Evolutionary conservation across 768 basidiomycete genomes (phyloP).

Genomic region (Boletellus emodensis): DNA sequence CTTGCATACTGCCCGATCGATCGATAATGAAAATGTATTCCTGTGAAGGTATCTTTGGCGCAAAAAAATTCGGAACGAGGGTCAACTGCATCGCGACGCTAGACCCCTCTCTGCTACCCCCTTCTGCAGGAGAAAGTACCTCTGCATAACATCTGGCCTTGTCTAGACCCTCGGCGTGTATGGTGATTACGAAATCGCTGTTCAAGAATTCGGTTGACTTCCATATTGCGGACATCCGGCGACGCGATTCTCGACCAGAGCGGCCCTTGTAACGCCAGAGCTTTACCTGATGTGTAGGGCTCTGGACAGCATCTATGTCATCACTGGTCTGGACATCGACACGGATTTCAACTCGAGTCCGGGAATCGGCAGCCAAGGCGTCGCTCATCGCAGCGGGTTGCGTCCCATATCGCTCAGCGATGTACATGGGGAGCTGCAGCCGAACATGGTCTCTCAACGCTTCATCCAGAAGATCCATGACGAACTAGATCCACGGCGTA

Average conservation of each 20-base stretch:
- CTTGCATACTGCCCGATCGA: constrained; percentile 51
- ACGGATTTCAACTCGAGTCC: constrained; percentile 38
- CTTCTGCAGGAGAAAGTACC: constrained; percentile 19
- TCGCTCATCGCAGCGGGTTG: constrained; percentile 36
- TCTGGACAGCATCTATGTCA: constrained; percentile 35
- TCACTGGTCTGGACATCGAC: constrained; percentile 50
- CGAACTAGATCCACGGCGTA: constrained; percentile 34
- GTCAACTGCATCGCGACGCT: constrained; percentile 51
- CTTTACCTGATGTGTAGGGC: constrained; percentile 44
- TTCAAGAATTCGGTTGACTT: constrained; percentile 41
- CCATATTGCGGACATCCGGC: constrained; percentile 39
- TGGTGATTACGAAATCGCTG: constrained; percentile 48
- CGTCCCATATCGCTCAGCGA: constrained; percentile 52
- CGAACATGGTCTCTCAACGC: constrained; percentile 45
- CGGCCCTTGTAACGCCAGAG: constrained; percentile 34
- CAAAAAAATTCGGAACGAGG: constrained; percentile 48
- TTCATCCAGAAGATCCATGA: constrained; percentile 51
- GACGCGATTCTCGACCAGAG: constrained; percentile 34
- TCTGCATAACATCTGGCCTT: constrained; percentile 56
- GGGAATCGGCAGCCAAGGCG: constrained; percentile 25
- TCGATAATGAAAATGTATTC: constrained; percentile 64
- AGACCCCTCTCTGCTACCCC: background rate
- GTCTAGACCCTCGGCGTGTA: constrained; percentile 48
- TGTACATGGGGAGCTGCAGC: constrained; percentile 48
- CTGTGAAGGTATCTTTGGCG: constrained; percentile 41